These are phyloP conservation scores for Cystoderma amianthinum DNA, from an alignment of 768 basidiomycete genomes.

Conservation along the genomic window DNA sequence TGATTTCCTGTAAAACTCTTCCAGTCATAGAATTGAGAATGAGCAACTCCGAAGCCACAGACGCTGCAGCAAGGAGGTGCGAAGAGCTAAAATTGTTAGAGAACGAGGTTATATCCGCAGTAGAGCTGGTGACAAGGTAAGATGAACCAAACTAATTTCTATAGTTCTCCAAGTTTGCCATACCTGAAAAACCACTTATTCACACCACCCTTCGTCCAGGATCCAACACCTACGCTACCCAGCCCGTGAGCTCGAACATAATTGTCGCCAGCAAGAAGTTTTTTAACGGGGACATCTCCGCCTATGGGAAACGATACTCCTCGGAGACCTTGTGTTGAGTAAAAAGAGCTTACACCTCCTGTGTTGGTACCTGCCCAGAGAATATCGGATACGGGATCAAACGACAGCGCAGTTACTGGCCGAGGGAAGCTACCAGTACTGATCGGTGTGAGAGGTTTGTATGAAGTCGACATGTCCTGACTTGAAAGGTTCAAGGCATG, in stretches of 20 bases:
- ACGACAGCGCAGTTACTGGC: constrained; percentile 70
- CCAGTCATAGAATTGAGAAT: constrained; percentile 76
- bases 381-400: constrained; percentile 88
- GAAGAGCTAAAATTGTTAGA: constrained; percentile 44
- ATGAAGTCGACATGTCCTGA: constrained; percentile 15
- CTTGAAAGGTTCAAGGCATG: too few species aligned
- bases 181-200: constrained; percentile 81
- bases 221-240: constrained; percentile 61
- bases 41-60: constrained; percentile 51
- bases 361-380: constrained; percentile 79
- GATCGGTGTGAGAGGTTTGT: constrained; percentile 15
- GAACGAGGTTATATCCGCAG: constrained; percentile 29
- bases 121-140: constrained; percentile 14
- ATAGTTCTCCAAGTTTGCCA: not conserved
- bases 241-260: constrained; percentile 62
- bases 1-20: constrained; percentile 45
- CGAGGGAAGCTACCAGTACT: constrained; percentile 27
- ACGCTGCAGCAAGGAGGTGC: constrained; percentile 53
- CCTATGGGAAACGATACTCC: constrained; percentile 75
- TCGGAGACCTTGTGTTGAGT: constrained; percentile 53
- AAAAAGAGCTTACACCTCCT: constrained; percentile 65
- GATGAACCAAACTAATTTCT: not conserved
- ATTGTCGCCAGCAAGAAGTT: constrained; percentile 71
- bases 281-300: constrained; percentile 60
- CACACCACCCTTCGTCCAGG: constrained; percentile 79